Base-by-base conservation (phyloP, 2,329 filamentous ascomycete genomes). In the Diaporthe aspalathi region DNA sequence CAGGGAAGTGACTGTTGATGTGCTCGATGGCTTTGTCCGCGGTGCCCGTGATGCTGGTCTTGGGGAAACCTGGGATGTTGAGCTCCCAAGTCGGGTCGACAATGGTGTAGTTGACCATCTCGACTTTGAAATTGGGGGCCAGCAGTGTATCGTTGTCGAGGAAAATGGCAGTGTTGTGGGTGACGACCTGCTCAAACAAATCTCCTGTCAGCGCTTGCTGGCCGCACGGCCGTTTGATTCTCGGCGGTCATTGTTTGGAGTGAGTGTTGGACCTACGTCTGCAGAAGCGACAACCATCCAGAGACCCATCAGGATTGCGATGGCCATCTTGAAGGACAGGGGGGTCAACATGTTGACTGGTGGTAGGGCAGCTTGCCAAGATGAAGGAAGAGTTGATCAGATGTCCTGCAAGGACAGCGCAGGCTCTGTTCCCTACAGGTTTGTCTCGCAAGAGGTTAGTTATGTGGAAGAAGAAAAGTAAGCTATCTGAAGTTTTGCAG, bases 11-110 rank as follows among this genome's bases (percentile, higher is more conserved):
- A 9, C n/a, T 45, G 24, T 45, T 43, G 16, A 60, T 60, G 38
- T 60, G 45, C 3, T 60, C 22, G 16, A 60, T 20, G 38, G 45
- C 22, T 14, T 45, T 45, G 38, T 20, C 40, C 8, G 56, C 56
- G 1, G 56, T 43, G 2, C 56, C 56, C 17, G 56, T 45, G 20
- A 60, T 7, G 38, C 45, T 60, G 17, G 35, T 45, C 38, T 60
- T 60, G 8, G 56, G 5, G 56, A 7, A 16, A 29, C 8, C 17
- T 29, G 38, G 56, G 17, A 60, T n/a, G 24, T 29, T 27, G 5
- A 60, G 3, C 56, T 60, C 56, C 56, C 56, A 60, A 38, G 38
- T 60, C 56, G 24, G 16, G 56, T 60, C 56, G 20, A 60, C 56
- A n/a, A 60, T 60, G 2, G 38, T 45, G 22, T 60, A 40, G 16